A percentile compares a stretch with the other conserved stretches of the same genome.
phyloP scores from a whole-genome alignment of 179 eudicot species.

The Spinacia oleracea region DNA sequence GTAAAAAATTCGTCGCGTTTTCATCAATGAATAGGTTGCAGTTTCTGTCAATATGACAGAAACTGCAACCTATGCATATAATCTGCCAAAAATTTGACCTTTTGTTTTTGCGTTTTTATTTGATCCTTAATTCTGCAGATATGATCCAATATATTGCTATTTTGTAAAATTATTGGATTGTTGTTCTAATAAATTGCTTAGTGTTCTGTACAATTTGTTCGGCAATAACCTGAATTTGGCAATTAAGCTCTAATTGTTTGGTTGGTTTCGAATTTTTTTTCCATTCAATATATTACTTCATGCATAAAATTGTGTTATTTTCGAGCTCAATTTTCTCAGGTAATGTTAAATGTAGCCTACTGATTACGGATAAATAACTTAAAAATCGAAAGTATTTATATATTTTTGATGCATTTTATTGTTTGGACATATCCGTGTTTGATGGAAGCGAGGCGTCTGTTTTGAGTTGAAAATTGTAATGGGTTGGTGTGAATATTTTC shows the following conservation, averaged over 20 bases:
- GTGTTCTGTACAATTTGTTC: conserved; percentile 12
- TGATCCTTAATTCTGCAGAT: not conserved
- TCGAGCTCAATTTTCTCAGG: not conserved
- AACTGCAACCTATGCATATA: not conserved
- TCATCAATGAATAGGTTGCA: not conserved
- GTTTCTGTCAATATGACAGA: not conserved
- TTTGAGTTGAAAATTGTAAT: not conserved
- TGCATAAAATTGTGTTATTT: too few relatives aligned
- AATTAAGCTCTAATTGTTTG: too few relatives aligned
- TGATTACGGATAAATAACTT: not conserved
- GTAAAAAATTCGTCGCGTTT: not conserved
- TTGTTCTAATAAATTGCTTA: not conserved
- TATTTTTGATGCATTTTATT: not conserved
- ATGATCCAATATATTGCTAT: not conserved
- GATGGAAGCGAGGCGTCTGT: not conserved
- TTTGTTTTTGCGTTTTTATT: not conserved
- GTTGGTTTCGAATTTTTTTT: not conserved
- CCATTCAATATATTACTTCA: too few relatives aligned
- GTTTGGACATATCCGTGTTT: not conserved
- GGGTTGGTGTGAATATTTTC: not conserved
- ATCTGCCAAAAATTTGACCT: not conserved
- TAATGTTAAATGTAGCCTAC: not conserved
- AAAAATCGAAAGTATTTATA: not conserved
- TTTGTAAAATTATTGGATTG: not conserved
- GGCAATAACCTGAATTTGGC: not conserved